phyloP scores from a whole-genome alignment of 2,329 filamentous ascomycete species.

The Stemphylium vesicarium region DNA sequence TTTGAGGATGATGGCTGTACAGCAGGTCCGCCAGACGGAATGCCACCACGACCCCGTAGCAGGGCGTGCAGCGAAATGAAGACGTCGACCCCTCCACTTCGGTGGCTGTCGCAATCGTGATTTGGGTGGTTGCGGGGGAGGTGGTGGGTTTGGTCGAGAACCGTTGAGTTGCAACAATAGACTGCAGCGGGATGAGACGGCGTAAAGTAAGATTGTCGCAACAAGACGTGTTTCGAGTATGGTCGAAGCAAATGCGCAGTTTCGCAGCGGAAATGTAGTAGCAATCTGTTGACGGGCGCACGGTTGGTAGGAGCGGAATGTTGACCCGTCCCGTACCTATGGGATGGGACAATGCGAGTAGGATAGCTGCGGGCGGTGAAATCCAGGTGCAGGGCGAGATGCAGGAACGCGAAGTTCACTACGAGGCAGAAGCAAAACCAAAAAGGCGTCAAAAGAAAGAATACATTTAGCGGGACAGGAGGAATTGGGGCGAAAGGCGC shows the following conservation, averaged over 20 bases:
- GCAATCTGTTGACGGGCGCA: not conserved
- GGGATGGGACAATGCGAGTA: not conserved
- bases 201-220: slow-evolving; percentile 4
- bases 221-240: slow-evolving; percentile 5
- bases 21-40: slow-evolving; percentile 5
- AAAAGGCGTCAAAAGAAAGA: not conserved
- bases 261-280: slow-evolving; percentile 5
- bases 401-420: not conserved
- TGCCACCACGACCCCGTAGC: slow-evolving; percentile 9
- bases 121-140: not conserved
- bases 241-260: slow-evolving; percentile 4
- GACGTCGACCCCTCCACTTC: slow-evolving; percentile 8
- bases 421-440: not conserved
- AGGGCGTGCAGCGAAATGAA: slow-evolving; percentile 11
- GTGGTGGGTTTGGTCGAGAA: not conserved
- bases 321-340: not conserved
- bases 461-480: slow-evolving; percentile 1
- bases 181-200: slow-evolving; percentile 1
- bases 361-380: not conserved
- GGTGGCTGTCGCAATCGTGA: not conserved
- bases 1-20: slow-evolving; percentile 1
- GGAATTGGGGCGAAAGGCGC: no score
- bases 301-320: not conserved
- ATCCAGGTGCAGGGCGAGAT: not conserved
- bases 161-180: not conserved